These are phyloP conservation scores for Aspergillus japonicus DNA, from an alignment of 2,329 filamentous ascomycete genomes.

Conservation along the genomic window DNA sequence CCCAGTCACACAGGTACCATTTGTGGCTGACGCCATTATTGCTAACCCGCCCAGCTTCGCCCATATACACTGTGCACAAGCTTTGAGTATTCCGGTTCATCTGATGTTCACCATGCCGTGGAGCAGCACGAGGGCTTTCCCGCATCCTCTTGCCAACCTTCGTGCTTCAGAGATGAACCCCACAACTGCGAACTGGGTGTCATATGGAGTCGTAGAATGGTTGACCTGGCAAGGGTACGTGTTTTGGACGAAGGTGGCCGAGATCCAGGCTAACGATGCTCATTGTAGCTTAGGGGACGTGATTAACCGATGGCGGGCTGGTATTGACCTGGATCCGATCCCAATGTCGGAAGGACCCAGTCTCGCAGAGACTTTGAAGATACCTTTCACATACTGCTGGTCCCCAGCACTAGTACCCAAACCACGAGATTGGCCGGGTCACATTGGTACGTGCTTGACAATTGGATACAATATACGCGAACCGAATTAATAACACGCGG, in stretches of 20 bases:
- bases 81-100: slow-evolving; percentile 51
- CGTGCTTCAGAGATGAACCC: slow-evolving; percentile 35
- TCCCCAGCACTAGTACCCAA: slow-evolving; percentile 44
- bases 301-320: slow-evolving; percentile 46
- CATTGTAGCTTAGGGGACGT: slow-evolving; percentile 42
- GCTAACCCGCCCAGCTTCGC: slow-evolving; percentile 56
- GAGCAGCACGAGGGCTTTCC: slow-evolving; percentile 45
- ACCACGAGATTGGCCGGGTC: slow-evolving; percentile 41
- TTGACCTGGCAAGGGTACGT: slow-evolving; percentile 52
- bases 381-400: slow-evolving; percentile 50
- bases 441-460: slow-evolving; percentile 30
- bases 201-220: slow-evolving; percentile 49
- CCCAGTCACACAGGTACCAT: slow-evolving; percentile 36
- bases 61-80: slow-evolving; percentile 54
- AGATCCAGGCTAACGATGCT: no score
- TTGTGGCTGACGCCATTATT: slow-evolving; percentile 56
- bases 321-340: slow-evolving; percentile 44
- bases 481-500: neutral
- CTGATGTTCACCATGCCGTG: slow-evolving; percentile 57
- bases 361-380: slow-evolving; percentile 35
- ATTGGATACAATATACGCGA: no score
- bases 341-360: slow-evolving; percentile 38
- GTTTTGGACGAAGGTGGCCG: neutral
- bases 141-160: slow-evolving; percentile 53
- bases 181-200: slow-evolving; percentile 44